These are phyloP conservation scores for Millerozyma acaciae DNA, from an alignment of 805 yeast species.

Conservation along the genomic window DNA sequence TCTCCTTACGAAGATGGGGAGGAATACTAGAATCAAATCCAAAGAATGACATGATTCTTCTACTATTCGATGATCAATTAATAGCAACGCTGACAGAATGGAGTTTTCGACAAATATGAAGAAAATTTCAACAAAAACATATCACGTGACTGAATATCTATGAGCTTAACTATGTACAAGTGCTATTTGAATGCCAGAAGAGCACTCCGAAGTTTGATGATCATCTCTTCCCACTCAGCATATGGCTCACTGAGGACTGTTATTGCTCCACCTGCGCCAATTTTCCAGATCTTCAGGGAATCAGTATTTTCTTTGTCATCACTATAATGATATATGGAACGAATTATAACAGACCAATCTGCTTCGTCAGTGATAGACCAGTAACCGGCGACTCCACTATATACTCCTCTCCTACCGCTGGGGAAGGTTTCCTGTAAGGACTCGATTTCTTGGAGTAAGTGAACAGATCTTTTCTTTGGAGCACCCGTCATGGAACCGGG, in stretches of 20 bases:
- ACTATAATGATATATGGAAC: slow-evolving; percentile 71
- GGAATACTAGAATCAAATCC: slow-evolving; percentile 55
- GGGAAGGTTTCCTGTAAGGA: slow-evolving; percentile 27
- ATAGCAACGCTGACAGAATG: too few relatives aligned
- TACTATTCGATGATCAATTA: not conserved
- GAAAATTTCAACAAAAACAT: not conserved
- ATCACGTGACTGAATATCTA: not conserved
- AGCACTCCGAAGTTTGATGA: slow-evolving; percentile 73
- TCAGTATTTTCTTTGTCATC: slow-evolving; percentile 38
- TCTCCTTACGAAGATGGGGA: slow-evolving; percentile 17
- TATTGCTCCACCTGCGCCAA: slow-evolving; percentile 98
- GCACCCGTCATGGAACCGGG: slow-evolving; percentile 99
- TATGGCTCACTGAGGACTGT: slow-evolving; percentile 80
- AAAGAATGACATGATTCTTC: slow-evolving; percentile 55
- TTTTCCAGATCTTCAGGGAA: slow-evolving; percentile 53
- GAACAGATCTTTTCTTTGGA: slow-evolving; percentile 90
- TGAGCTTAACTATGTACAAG: not conserved
- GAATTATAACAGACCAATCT: slow-evolving; percentile 94
- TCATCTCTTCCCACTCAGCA: slow-evolving; percentile 93
- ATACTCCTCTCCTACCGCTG: slow-evolving; percentile 68
- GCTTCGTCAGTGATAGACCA: slow-evolving; percentile 85
- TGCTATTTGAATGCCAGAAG: slow-evolving; percentile 56
- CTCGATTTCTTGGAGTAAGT: slow-evolving; percentile 64
- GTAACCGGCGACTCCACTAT: slow-evolving; percentile 94
- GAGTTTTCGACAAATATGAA: too few relatives aligned